Percentiles rank a stretch among this genome's conserved stretches.
Conservation (phyloP, 768 basidiomycete species). For the Strobilomyces echinocephalus region DNA sequence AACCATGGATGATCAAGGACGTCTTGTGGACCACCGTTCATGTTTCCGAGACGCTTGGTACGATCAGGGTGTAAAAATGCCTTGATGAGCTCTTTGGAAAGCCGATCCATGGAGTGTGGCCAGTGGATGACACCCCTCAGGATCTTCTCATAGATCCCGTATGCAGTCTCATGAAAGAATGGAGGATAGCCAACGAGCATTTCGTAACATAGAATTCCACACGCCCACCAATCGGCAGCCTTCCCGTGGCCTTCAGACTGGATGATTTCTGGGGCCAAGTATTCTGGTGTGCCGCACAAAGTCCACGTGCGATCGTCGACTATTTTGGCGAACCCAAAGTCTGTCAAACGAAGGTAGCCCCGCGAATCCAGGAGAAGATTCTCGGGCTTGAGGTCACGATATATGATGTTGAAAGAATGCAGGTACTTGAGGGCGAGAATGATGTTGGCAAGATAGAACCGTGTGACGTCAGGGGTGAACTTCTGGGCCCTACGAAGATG, state of each 20-base stretch:
- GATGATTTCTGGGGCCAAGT: conserved; percentile 97
- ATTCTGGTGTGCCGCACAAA: conserved; percentile 92
- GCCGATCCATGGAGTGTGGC: conserved; percentile 85
- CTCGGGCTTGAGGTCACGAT: conserved; percentile 97
- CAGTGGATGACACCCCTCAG: conserved; percentile 82
- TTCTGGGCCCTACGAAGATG: conserved; percentile 90
- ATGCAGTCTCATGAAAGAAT: conserved; percentile 96
- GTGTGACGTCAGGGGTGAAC: conserved; percentile 95
- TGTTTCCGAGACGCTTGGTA: conserved; percentile 86
- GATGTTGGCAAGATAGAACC: conserved; percentile 96
- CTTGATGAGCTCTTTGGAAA: conserved; percentile 84
- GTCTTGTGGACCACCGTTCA: conserved; percentile 88
- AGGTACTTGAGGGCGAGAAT: conserved; percentile 92
- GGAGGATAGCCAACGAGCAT: conserved; percentile 99
- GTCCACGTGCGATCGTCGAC: conserved; percentile 99
- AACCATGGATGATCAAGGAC: conserved; percentile 94
- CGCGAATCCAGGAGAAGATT: conserved; percentile 93
- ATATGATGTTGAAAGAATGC: conserved; percentile 95
- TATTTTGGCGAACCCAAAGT: conserved; percentile 97
- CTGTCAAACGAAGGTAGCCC: conserved; percentile 92
- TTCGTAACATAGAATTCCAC: conserved; percentile 94
- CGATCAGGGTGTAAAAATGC: conserved; percentile 91
- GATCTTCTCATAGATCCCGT: conserved; percentile 98
- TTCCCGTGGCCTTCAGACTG: conserved; percentile 97
- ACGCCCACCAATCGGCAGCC: conserved; percentile 99